Evolutionary conservation across 1,284 basidiomycete species (phyloP).

Genomic region (Puccinia triticina): DNA sequence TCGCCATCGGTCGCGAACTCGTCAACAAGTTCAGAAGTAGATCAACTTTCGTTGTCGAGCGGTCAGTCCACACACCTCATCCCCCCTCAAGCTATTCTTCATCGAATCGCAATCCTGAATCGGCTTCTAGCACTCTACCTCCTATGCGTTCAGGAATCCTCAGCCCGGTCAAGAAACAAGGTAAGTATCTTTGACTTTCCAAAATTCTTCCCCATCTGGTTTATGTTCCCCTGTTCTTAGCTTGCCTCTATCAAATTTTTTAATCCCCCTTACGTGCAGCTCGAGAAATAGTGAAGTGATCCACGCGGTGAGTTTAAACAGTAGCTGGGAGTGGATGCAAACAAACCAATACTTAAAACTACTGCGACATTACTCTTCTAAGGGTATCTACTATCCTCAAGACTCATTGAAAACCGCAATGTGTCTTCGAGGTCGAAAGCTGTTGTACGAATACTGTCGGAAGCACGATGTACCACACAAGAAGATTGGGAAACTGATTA

Average conservation of each 20-base stretch:
- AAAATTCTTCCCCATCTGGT: not conserved
- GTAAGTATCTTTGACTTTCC: constrained; percentile 61
- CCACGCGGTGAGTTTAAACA: constrained; percentile 68
- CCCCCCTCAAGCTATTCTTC: constrained; percentile 30
- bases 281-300: constrained; percentile 96
- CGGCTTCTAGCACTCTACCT: not conserved
- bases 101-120: not conserved
- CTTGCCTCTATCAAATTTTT: not conserved
- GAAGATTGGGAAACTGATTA: constrained; percentile 73
- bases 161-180: constrained; percentile 75
- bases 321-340: too few species aligned
- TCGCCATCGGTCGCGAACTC: constrained; percentile 80
- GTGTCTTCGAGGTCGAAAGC: constrained; percentile 81
- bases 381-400: constrained; percentile 70
- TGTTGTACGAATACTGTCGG: constrained; percentile 79
- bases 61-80: constrained; percentile 64
- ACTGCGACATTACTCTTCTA: not conserved
- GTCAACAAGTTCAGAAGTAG: constrained; percentile 70
- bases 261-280: constrained; percentile 62
- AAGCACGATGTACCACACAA: constrained; percentile 70
- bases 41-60: constrained; percentile 82
- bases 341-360: not conserved
- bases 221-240: not conserved
- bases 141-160: constrained; percentile 39
- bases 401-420: constrained; percentile 82